phyloP scores from a whole-genome alignment of 1,284 basidiomycete species.

The Vanrija humicola region DNA sequence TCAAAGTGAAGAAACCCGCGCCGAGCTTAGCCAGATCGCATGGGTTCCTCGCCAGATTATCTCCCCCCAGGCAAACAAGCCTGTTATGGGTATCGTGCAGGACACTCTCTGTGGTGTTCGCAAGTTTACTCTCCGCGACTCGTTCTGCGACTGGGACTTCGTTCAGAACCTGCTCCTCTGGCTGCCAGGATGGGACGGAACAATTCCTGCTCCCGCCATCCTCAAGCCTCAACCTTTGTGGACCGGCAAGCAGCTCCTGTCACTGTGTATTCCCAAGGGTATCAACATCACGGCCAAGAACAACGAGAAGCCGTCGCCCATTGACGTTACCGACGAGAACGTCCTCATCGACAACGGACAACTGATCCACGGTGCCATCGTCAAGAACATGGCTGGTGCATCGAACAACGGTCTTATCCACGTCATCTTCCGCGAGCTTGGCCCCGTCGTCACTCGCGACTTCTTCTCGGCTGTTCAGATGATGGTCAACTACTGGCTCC shows the following conservation, averaged over 20 bases:
- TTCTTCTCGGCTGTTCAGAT: conserved; percentile 93
- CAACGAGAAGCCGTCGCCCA: conserved; percentile 72
- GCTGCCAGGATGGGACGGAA: conserved; percentile 96
- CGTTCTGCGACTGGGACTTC: conserved; percentile 86
- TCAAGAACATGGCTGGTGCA: conserved; percentile 97
- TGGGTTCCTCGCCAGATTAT: conserved; percentile 90
- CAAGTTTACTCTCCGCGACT: conserved; percentile 93
- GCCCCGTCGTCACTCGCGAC: conserved; percentile 84
- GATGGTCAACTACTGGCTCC: conserved; percentile 97
- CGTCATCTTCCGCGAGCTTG: conserved; percentile 96
- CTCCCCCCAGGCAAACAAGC: conserved; percentile 98
- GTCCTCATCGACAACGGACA: conserved; percentile 98
- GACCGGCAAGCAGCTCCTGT: conserved; percentile 96
- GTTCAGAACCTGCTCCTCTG: conserved; percentile 97
- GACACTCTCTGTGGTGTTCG: conserved; percentile 97
- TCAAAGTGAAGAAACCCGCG: conserved; percentile 98
- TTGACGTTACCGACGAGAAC: conserved; percentile 85
- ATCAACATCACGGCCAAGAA: conserved; percentile 79
- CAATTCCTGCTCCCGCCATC: conserved; percentile 86
- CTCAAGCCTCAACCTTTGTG: conserved; percentile 96
- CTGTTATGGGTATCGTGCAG: conserved; percentile 99
- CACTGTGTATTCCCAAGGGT: conserved; percentile 88
- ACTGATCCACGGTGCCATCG: conserved; percentile 89
- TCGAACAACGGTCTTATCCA: conserved; percentile 93
- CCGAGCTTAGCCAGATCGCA: conserved; percentile 94